Evolutionary conservation across 805 yeast genomes (phyloP).

Genomic region (Candida golubevii): DNA sequence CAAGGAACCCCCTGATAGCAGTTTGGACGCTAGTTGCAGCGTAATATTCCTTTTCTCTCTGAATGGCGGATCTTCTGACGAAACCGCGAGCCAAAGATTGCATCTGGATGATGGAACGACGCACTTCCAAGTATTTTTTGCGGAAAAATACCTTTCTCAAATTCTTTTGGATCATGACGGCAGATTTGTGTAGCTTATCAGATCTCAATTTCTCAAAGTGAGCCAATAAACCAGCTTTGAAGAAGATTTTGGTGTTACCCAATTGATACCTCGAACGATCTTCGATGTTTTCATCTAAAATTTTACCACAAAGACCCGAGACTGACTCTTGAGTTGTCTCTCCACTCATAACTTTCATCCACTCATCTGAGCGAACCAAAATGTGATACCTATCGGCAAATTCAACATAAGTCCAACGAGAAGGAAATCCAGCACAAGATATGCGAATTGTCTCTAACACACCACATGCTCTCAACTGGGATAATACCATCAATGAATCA

Average conservation of each 20-base stretch:
- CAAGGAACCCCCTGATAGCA: constrained; percentile 49
- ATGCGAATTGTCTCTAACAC: constrained; percentile 93
- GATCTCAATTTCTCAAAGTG: constrained; percentile 80
- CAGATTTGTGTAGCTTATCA: constrained; percentile 72
- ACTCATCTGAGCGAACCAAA: constrained; percentile 65
- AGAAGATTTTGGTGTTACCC: constrained; percentile 91
- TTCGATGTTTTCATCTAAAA: constrained; percentile 60
- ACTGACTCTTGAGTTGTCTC: constrained; percentile 53
- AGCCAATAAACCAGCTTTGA: constrained; percentile 96
- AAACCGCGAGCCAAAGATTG: constrained; percentile 67
- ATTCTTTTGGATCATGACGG: constrained; percentile 80
- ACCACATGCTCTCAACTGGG: constrained; percentile 97
- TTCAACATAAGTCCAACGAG: constrained; percentile 92
- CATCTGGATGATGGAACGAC: constrained; percentile 47
- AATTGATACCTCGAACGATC: constrained; percentile 73
- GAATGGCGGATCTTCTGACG: constrained; percentile 51
- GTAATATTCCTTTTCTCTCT: constrained; percentile 48
- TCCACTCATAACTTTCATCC: constrained; percentile 55
- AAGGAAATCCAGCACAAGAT: constrained; percentile 97
- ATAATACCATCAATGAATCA: constrained; percentile 90
- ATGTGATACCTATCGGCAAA: constrained; percentile 87
- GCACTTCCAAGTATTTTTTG: constrained; percentile 51
- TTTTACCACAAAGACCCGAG: constrained; percentile 60
- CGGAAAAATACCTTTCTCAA: constrained; percentile 64
- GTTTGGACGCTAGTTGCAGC: constrained; percentile 77